Base-by-base conservation (phyloP, 495 filamentous ascomycete genomes). In the Lindgomyces ingoldianus region DNA sequence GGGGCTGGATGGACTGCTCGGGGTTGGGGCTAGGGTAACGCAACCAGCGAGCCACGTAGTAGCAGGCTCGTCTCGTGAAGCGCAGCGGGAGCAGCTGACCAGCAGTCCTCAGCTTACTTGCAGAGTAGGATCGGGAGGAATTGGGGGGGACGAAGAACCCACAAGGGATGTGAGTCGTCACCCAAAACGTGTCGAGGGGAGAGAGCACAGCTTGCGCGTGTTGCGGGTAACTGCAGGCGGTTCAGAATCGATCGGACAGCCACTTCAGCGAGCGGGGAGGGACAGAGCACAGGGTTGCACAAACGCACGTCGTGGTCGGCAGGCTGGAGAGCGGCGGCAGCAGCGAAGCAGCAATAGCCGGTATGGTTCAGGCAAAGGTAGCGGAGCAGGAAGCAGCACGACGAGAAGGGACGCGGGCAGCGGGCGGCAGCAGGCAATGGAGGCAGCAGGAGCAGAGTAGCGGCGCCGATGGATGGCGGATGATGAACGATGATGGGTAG, bases 151-250 rank as follows among this genome's bases (percentile, higher is more conserved):
- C 46, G 42, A 42, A 22, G 39, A n/a, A 21, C 51, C 24, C 25
- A 22, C 16, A 21, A 16, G 45, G 55, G 54, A 57, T 41, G 62
- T 39, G 48, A 42, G 44, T 49, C 48, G 62, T 46, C 19, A 42
- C 1, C 56, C 62, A 60, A 47, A 62, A 66, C 57, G 64, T 62
- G 64, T 67, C 42, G 27, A 27, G 27, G 21, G 39, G 30, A 41
- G 39, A 24, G 49, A 52, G 41, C 48, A 61, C 57, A 55, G 45
- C 30, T n/a, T 57, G 57, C 57, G 64, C 57, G 64, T 62, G 64
- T 47, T 18, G 57, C 57, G 49, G 64, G 29, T 45, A 44, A 44
- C 36, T 53, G 64, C 57, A 67, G 64, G 44, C 46, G 57, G 42
- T 33, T n/a, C 21, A 48, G 51, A 41, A 51, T 56, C 36, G 57